Conservation (phyloP, 495 filamentous ascomycete genomes). For the Chaetomium fimeti region DNA sequence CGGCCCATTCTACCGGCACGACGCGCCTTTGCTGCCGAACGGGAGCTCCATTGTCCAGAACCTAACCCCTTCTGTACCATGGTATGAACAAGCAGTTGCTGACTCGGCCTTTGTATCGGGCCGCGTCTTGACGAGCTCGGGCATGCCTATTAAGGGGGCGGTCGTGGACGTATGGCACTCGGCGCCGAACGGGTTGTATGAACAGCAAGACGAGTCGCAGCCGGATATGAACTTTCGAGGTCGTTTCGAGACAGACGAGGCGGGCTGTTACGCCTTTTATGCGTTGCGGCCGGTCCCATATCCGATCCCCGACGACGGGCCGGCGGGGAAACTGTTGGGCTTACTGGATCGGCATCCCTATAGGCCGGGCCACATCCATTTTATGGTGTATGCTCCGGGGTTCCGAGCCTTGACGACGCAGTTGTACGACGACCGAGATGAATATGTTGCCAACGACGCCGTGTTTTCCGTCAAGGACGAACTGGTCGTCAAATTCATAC, state of each 20-base stretch:
- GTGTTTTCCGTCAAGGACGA: slow-evolving; percentile 80
- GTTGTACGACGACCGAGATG: slow-evolving; percentile 66
- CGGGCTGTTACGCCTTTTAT: slow-evolving; percentile 66
- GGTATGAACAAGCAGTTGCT: slow-evolving; percentile 47
- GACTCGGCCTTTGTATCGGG: slow-evolving; percentile 64
- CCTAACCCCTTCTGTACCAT: slow-evolving; percentile 31
- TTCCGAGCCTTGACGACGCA: slow-evolving; percentile 64
- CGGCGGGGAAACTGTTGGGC: slow-evolving; percentile 50
- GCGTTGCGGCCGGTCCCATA: slow-evolving; percentile 70
- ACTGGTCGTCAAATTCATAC: slow-evolving; percentile 64
- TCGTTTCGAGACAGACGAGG: slow-evolving; percentile 62
- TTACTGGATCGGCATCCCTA: slow-evolving; percentile 67
- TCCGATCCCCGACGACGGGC: slow-evolving; percentile 67
- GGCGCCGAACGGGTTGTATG: slow-evolving; percentile 74
- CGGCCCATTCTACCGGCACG: slow-evolving; percentile 73
- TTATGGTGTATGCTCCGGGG: slow-evolving; percentile 50
- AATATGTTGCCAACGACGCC: slow-evolving; percentile 62
- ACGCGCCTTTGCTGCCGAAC: slow-evolving; percentile 63
- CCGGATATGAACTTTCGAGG: slow-evolving; percentile 73
- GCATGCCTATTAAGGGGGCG: slow-evolving; percentile 60
- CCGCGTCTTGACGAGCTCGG: slow-evolving; percentile 49
- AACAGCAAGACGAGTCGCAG: slow-evolving; percentile 72
- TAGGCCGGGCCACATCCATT: slow-evolving; percentile 76
- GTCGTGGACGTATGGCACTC: slow-evolving; percentile 76
- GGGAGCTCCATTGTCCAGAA: slow-evolving; percentile 58